Conservation (phyloP, 768 basidiomycete species). For the Naematelia encephala region DNA sequence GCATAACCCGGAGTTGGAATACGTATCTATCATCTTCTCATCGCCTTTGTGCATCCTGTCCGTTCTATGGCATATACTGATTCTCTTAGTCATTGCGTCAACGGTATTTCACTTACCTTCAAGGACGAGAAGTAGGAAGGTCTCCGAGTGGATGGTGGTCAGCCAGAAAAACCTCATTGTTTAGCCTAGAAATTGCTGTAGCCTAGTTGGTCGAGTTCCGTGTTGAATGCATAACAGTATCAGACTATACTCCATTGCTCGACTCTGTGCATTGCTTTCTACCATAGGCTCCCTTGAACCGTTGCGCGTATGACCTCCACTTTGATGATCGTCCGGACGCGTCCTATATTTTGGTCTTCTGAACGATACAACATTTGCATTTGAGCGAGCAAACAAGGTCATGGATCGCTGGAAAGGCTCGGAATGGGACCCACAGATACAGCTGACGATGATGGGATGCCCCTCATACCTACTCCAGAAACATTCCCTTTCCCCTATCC, state of each 20-base stretch:
- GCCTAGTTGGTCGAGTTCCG: background rate
- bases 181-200: background rate
- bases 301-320: background rate
- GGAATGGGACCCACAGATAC: background rate
- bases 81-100: conserved; percentile 55
- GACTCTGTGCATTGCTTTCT: too few relatives aligned
- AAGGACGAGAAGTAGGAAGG: conserved; percentile 54
- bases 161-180: too few relatives aligned
- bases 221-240: background rate
- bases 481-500: conserved; percentile 79
- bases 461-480: conserved; percentile 61
- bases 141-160: too few relatives aligned
- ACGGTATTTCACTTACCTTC: conserved; percentile 81
- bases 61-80: background rate
- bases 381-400: background rate
- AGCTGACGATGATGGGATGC: conserved; percentile 2
- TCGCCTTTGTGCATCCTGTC: background rate
- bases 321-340: background rate
- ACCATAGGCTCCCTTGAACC: too few relatives aligned
- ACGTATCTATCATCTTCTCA: conserved; percentile 60
- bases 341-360: background rate
- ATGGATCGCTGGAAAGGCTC: background rate
- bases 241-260: background rate
- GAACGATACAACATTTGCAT: too few relatives aligned
- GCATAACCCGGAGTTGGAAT: too few relatives aligned